These are phyloP conservation scores for Xylariaceae sp. DNA, from an alignment of 2,329 filamentous ascomycete species.

Conservation along the genomic window DNA sequence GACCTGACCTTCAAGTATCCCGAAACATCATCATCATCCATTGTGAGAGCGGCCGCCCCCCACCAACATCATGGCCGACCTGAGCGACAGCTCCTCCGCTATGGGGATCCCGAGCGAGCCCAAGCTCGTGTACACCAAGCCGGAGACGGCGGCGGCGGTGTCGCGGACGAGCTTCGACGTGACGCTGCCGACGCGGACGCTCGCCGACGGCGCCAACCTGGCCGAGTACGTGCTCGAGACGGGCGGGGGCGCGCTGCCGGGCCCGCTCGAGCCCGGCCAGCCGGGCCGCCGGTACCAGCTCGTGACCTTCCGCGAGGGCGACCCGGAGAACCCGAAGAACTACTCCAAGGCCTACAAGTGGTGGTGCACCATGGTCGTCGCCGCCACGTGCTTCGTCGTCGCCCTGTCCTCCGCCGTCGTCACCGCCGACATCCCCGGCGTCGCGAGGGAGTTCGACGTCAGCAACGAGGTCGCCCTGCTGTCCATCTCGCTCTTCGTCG, in stretches of 20 bases:
- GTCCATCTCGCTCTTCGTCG: slow-evolving; percentile 67
- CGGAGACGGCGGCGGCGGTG: not conserved
- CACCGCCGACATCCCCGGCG: slow-evolving; percentile 64
- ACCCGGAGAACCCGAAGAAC: slow-evolving; percentile 78
- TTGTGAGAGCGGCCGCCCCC: too few species aligned
- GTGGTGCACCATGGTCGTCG: slow-evolving; percentile 81
- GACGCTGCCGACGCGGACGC: slow-evolving; percentile 58
- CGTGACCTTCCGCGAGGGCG: slow-evolving; percentile 63
- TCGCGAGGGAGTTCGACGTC: slow-evolving; percentile 56
- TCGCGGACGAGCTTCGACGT: slow-evolving; percentile 17
- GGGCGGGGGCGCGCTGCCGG: slow-evolving; percentile 51
- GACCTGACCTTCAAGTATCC: too few species aligned
- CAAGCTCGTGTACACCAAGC: not conserved
- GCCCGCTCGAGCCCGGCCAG: slow-evolving; percentile 22
- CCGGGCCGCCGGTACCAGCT: slow-evolving; percentile 37
- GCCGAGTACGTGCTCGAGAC: slow-evolving; percentile 61
- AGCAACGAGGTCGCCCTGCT: slow-evolving; percentile 66
- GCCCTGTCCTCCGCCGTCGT: slow-evolving; percentile 67
- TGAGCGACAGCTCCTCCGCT: too few species aligned
- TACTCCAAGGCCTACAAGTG: slow-evolving; percentile 74
- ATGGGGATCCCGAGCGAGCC: too few species aligned
- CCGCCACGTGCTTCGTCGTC: slow-evolving; percentile 66
- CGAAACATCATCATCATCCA: too few species aligned
- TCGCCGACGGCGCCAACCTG: slow-evolving; percentile 53
- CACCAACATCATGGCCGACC: too few species aligned